Evolutionary conservation across 2,329 filamentous ascomycete species (phyloP).

Genomic region (Orbilia javanica): DNA sequence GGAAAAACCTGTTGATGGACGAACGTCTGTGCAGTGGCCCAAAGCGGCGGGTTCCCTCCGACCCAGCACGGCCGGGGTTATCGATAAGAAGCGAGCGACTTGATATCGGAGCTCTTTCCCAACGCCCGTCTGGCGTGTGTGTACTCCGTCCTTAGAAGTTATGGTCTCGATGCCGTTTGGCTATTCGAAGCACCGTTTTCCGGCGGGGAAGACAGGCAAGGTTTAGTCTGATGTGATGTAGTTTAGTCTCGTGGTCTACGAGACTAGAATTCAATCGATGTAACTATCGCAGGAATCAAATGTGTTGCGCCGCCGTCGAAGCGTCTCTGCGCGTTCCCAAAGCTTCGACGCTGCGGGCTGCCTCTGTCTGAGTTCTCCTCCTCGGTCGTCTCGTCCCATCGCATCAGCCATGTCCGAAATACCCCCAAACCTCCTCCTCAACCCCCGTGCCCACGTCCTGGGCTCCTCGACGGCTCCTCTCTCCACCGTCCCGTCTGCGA

Average conservation of each 20-base stretch:
- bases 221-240: too few relatives aligned
- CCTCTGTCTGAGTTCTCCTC: neutral
- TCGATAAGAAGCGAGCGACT: constrained; percentile 20
- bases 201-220: too few relatives aligned
- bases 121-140: neutral
- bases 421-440: constrained; percentile 53
- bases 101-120: constrained; percentile 16
- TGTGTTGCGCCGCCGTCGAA: constrained; percentile 28
- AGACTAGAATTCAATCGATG: neutral
- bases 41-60: constrained; percentile 38
- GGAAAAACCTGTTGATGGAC: constrained; percentile 41
- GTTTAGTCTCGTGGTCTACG: neutral
- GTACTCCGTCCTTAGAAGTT: too few relatives aligned
- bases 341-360: too few relatives aligned
- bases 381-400: neutral
- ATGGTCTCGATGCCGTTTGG: too few relatives aligned
- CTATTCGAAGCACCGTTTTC: neutral
- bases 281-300: neutral
- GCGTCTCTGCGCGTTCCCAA: neutral
- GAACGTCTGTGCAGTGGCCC: constrained; percentile 3
- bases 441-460: constrained; percentile 53
- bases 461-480: constrained; percentile 44
- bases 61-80: neutral
- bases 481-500: constrained; percentile 46
- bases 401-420: constrained; percentile 24